Evolutionary conservation across 139 green algal genomes (phyloP), one percentile per base, ranked within the genome.

Genomic region (Astrephomene gubernaculifera): DNA sequence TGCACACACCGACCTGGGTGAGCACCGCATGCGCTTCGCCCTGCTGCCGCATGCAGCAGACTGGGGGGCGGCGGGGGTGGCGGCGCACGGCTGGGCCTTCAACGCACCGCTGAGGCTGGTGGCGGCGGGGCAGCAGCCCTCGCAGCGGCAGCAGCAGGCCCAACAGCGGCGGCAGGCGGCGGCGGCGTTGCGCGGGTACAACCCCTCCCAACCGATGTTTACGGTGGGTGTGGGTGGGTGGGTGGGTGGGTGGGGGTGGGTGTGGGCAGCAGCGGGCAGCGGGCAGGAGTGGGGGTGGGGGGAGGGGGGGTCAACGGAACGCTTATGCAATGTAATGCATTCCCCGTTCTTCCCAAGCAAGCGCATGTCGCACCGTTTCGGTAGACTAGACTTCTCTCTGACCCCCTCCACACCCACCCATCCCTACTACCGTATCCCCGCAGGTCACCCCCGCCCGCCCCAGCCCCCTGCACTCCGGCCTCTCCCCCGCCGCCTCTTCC

Each of bases 1-100:
- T 57, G 49, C 57, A 8, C 74, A 68, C 39, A 82, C 80, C 1
- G 86, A 90, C 72, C 82, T 86, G 72, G 86, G 81, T 31, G 61
- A 25, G 0, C 86, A 90, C 72, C n/a, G 19, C 3, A 38, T 90
- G 49, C 64, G 81, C 24, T 90, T 82, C 70, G 86, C 60, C 17
- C 29, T 90, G 36, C 71, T 83, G 71, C 86, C 86, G 24, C 86
- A 90, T 57, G 61, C 71, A 1, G 63, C 67, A n/a, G 61, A 71
- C 71, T 90, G 86, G 86, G 54, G 67, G 71, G 71, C 79, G 7
- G 86, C 79, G 44, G 86, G 86, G 12, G 86, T 90, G 60, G 60
- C 85, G n/a, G 63, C 86, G 10, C 45, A 79, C 14, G 86, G 38
- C 60, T 72, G 80, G 71, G 79, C 71, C 24, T 87, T 90, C 79